Evolutionary conservation across 345 rosid genomes (phyloP).

Genomic region (Rhizophora mangle): DNA sequence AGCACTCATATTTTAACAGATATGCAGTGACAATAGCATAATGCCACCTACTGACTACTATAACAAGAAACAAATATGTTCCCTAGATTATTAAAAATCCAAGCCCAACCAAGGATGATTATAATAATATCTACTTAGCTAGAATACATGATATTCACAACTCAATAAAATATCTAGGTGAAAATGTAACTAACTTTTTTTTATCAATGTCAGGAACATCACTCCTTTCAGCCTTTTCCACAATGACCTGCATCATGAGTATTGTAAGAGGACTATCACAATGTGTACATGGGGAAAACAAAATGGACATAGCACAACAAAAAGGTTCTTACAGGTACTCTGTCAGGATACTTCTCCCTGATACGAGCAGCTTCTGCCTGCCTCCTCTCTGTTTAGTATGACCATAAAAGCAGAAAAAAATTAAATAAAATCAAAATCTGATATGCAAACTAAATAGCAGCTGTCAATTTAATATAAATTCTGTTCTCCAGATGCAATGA

Average conservation of each 20-base stretch:
- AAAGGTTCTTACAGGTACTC: constrained; percentile 64
- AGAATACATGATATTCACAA: background rate
- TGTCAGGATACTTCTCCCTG: constrained; percentile 84
- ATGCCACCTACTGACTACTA: too few species aligned
- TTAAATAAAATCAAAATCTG: background rate
- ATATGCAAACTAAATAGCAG: background rate
- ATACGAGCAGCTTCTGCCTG: constrained; percentile 76
- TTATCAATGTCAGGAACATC: constrained; percentile 96
- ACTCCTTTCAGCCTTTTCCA: constrained; percentile 82
- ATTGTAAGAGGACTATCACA: background rate
- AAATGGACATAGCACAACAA: background rate
- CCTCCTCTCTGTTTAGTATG: constrained; percentile 58
- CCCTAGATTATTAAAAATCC: too few species aligned
- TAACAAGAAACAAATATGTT: too few species aligned
- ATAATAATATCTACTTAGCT: too few species aligned
- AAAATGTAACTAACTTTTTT: constrained; percentile 66
- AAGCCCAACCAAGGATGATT: too few species aligned
- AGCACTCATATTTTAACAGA: too few species aligned
- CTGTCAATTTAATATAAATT: background rate
- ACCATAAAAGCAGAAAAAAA: background rate
- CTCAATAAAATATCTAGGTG: background rate
- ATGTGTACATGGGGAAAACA: background rate
- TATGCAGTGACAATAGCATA: too few species aligned
- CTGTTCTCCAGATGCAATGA: too few species aligned
- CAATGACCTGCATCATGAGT: constrained; percentile 68